Evolutionary conservation across 768 basidiomycete species (phyloP), one percentile per base, ranked within the genome.

Genomic region (Trametes coccinea): DNA sequence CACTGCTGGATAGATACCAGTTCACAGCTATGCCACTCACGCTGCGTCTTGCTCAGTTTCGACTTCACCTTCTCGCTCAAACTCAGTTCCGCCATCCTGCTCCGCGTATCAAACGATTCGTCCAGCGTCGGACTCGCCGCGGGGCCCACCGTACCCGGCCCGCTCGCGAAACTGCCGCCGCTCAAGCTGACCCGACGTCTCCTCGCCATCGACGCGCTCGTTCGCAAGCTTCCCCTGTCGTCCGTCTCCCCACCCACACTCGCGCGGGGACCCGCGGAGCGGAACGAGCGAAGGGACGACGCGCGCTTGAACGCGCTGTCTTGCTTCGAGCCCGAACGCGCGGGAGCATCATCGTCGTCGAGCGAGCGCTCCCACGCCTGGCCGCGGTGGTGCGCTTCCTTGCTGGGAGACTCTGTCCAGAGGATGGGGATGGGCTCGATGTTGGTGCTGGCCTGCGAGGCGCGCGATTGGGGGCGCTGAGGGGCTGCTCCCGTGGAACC

Each of bases 131-230:
- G 77, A 16, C 74, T 74, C 3, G 82, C 76, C 17, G 72, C 70
- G 0, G 83, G 82, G 5, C 83, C 82, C 0, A 79, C 79, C 4
- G 80, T 80, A 1, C 82, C 82, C 8, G 84, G 81, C 1, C 86
- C 87, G 47, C 79, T 77, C 30, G 78, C 78, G 68, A 88, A 86
- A 4, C 82, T 65, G 51, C 73, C 70, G 7, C 71, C 69, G 30
- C 37, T 65, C 45, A 68, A 48, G 53, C 67, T 72, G 33, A 62
- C 53, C 16, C 67, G 52, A 9, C 69, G 66, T 53, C 41, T 57
- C 59, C 60, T 47, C 6, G 41, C 34, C 40, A 46, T 22, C 13
- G 57, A 48, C 31, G 58, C 56, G n/a, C 59, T 47, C 16, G 66
- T 69, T 43, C 64, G 59, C 27, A 66, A 29, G 60, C 65, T 69